Evolutionary conservation across 345 rosid genomes (phyloP).

Genomic region (Populus davidiana): DNA sequence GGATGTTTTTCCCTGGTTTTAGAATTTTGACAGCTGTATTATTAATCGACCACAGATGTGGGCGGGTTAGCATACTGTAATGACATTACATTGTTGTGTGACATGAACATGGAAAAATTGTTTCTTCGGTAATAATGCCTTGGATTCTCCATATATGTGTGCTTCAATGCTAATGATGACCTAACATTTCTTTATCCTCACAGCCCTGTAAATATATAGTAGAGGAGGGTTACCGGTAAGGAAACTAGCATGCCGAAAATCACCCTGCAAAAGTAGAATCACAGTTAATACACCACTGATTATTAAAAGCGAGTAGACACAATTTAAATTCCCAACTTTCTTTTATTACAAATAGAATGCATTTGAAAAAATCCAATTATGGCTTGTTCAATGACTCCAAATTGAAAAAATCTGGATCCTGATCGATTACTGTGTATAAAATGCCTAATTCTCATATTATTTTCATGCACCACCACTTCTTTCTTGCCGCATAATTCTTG

Average conservation of each 20-base stretch:
- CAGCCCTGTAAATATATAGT: conserved; percentile 59
- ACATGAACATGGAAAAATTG: background rate
- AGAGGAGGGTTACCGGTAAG: conserved; percentile 66
- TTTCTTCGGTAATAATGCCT: background rate
- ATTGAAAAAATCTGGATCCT: background rate
- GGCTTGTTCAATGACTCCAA: no score
- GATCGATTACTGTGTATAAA: no score
- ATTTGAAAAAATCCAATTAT: no score
- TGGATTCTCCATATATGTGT: conserved; percentile 1
- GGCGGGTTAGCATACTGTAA: background rate
- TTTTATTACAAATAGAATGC: no score
- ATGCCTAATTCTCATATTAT: background rate
- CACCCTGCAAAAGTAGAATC: conserved; percentile 47
- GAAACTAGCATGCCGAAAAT: conserved; percentile 86
- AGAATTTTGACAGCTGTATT: background rate
- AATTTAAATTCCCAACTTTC: background rate
- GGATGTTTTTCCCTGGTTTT: background rate
- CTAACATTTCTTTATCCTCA: conserved; percentile 16
- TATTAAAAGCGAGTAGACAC: background rate
- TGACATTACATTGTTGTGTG: background rate
- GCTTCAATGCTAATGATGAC: background rate
- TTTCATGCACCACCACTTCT: no score
- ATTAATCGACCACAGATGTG: background rate
- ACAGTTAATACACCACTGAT: background rate
- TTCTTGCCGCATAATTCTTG: no score